Percentiles rank a stretch among this genome's conserved stretches.
These are phyloP conservation scores for Pythium chondricola DNA, from an alignment of 352 stramenopile genomes.

Conservation along the genomic window DNA sequence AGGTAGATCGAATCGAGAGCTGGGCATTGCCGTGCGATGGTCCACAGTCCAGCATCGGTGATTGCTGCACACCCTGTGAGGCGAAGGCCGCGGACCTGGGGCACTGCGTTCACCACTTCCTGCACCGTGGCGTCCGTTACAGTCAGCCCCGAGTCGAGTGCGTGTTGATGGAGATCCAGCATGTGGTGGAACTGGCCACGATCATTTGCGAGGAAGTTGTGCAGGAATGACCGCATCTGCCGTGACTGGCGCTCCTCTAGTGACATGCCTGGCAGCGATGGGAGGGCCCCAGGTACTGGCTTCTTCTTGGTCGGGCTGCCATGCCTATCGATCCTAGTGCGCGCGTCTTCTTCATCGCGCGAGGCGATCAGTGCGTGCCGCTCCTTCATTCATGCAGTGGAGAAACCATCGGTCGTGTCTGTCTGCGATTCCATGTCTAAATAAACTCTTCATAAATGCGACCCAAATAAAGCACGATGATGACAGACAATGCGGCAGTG, in stretches of 20 bases:
- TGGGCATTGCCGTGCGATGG: constrained; percentile 73
- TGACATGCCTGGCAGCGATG: constrained; percentile 20
- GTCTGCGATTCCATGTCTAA: background rate
- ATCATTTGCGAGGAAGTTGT: constrained; percentile 87
- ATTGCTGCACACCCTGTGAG: constrained; percentile 65
- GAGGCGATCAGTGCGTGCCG: background rate
- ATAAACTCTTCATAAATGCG: background rate
- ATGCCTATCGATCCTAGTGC: too few species aligned
- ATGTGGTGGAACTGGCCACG: constrained; percentile 58
- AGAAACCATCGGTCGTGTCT: too few species aligned
- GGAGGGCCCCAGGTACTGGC: background rate
- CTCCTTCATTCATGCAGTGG: background rate
- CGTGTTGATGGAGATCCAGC: constrained; percentile 84
- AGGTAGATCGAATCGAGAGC: constrained; percentile 73
- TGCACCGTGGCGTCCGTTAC: constrained; percentile 90
- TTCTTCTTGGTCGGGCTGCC: constrained; percentile 8
- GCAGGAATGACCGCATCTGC: constrained; percentile 86
- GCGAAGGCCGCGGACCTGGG: constrained; percentile 53
- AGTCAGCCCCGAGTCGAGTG: constrained; percentile 73
- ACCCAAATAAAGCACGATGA: too few species aligned
- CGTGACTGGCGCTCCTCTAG: constrained; percentile 58
- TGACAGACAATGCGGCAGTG: too few species aligned
- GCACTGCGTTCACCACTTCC: constrained; percentile 79
- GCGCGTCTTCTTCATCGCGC: background rate
- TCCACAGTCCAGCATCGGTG: constrained; percentile 87